Evolutionary conservation across 441 rosid species (phyloP).

Genomic region (Biscutella laevigata): DNA sequence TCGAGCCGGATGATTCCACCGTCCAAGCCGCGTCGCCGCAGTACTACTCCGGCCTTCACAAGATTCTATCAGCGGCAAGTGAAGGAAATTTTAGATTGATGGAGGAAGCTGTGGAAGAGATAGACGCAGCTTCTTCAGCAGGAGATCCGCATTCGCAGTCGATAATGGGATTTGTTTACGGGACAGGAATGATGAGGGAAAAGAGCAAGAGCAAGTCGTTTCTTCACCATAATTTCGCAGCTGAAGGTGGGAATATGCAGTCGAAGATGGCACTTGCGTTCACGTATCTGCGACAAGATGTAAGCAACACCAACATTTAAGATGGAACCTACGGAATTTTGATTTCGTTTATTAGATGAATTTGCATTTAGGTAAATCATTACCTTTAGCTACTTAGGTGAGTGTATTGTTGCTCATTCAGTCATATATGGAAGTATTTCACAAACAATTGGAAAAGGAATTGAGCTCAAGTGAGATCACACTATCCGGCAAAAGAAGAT

Average conservation of each 20-base stretch:
- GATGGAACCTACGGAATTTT: not conserved
- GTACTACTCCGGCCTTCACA: slow-evolving; percentile 47
- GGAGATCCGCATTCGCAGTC: slow-evolving; percentile 81
- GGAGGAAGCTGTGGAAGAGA: slow-evolving; percentile 67
- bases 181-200: slow-evolving; percentile 68
- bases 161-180: slow-evolving; percentile 56
- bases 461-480: not conserved
- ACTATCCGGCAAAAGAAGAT: not conserved
- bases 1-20: slow-evolving; percentile 52
- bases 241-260: slow-evolving; percentile 69
- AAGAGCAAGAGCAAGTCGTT: slow-evolving; percentile 64
- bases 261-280: slow-evolving; percentile 91
- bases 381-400: not conserved
- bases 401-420: not conserved
- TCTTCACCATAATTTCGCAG: slow-evolving; percentile 66
- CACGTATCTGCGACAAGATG: slow-evolving; percentile 79
- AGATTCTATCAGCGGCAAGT: slow-evolving; percentile 45
- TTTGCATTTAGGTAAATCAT: not conserved
- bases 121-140: slow-evolving; percentile 43
- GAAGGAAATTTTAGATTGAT: slow-evolving; percentile 43
- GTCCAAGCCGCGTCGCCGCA: slow-evolving; percentile 25
- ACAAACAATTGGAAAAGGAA: too few species aligned
- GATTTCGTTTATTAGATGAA: not conserved
- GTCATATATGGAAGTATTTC: not conserved
- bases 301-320: slow-evolving; percentile 28